A percentile compares a stretch with the other conserved stretches of the same genome.
Conservation (phyloP, 805 yeast species). For the Lachancea sp. region DNA sequence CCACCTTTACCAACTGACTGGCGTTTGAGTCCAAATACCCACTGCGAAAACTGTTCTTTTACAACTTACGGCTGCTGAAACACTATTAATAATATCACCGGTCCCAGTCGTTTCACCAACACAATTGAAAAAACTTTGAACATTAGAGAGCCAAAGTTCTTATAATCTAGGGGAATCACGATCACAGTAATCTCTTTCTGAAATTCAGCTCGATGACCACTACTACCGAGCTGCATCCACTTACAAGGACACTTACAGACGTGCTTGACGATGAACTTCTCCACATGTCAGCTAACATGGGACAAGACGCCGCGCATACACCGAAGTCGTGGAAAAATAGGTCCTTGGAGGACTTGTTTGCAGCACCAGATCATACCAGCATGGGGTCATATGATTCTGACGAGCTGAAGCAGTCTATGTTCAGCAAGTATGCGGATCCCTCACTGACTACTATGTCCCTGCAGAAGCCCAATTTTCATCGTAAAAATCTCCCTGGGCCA, state of each 20-base stretch:
- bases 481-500: constrained; percentile 4
- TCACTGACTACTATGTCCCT: constrained; percentile 29
- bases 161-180: no score
- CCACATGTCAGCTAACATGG: constrained; percentile 15
- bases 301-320: constrained; percentile 4
- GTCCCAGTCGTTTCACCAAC: no score
- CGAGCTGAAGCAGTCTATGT: constrained; percentile 10
- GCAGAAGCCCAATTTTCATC: constrained; percentile 4
- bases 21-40: no score
- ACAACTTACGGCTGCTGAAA: no score
- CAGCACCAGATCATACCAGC: constrained; percentile 1
- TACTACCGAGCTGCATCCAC: constrained; percentile 9
- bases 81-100: no score
- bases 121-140: no score
- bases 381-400: neutral
- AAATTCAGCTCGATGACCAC: constrained; percentile 2
- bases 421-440: constrained; percentile 33
- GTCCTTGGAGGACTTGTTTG: constrained; percentile 8
- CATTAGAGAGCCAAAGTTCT: no score
- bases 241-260: constrained; percentile 30
- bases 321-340: constrained; percentile 11
- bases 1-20: no score
- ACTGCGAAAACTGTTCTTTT: no score
- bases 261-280: constrained; percentile 31
- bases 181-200: no score